phyloP scores from a whole-genome alignment of 2,329 filamentous ascomycete species.

The Didymella segeticola region DNA sequence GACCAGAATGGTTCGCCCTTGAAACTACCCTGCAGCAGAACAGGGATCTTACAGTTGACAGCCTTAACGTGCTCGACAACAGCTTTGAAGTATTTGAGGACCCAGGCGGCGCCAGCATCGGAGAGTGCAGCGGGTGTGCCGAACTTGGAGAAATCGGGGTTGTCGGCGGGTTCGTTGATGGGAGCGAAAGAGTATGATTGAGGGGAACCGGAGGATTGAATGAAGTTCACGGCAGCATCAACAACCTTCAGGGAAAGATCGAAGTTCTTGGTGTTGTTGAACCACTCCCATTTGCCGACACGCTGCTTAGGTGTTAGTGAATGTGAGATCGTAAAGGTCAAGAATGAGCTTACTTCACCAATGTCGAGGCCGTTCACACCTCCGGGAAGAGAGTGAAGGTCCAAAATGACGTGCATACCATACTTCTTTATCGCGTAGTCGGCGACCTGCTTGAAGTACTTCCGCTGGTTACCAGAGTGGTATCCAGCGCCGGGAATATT shows the following conservation, averaged over 20 bases:
- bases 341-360: constrained; percentile 12
- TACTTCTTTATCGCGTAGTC: constrained; percentile 47
- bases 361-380: constrained; percentile 40
- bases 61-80: constrained; percentile 23
- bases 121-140: constrained; percentile 41
- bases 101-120: constrained; percentile 38
- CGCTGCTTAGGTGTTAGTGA: background rate
- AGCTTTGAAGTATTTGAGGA: constrained; percentile 42
- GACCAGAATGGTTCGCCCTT: constrained; percentile 30
- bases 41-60: constrained; percentile 21
- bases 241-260: constrained; percentile 43
- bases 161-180: constrained; percentile 50
- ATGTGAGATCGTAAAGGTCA: background rate
- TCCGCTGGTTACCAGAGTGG: constrained; percentile 43
- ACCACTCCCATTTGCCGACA: constrained; percentile 44
- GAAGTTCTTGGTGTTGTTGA: constrained; percentile 45
- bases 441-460: constrained; percentile 39
- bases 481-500: constrained; percentile 43
- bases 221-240: constrained; percentile 42
- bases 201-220: constrained; percentile 35
- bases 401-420: constrained; percentile 48
- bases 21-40: constrained; percentile 29
- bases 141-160: constrained; percentile 38
- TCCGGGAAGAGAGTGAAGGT: constrained; percentile 42
- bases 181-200: constrained; percentile 46